Base-by-base conservation (phyloP, 306 rosid genomes). In the Cucurbita ficifolia region DNA sequence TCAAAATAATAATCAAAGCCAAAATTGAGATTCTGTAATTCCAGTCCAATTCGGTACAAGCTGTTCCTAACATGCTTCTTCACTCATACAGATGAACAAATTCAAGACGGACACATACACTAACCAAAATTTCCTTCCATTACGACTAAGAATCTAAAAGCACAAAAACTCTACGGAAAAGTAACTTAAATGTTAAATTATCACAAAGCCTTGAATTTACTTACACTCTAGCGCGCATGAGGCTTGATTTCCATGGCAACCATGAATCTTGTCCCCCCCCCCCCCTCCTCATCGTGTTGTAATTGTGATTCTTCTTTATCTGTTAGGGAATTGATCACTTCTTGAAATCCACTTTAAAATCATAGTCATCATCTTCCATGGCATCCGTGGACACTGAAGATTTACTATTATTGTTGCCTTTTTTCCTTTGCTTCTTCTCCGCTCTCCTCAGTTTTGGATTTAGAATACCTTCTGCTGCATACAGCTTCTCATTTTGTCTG, bases 401-500 rank as follows among this genome's bases (percentile, higher is more conserved):
- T 80, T 85, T 70, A 29, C 35, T 11, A 42, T 38, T 62, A 3
- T 48, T 89, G 56, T 71, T 86, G 1, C 79, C 84, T 68, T 87
- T 91, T 77, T 88, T 95, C 81, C 78, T 87, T 78, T 74, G 84
- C 83, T 91, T 95, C 87, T 89, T 95, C 83, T 88, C 96, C 76
- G 96, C 96, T 64, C 73, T 88, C 82, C 76, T 81, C 59, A 79
- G 13, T 82, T 87, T 95, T 22, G 96, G 75, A 79, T 95, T 95
- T 7, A 91, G 90, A 33, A 91, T 95, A 45, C 99, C 96, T 22
- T 88, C 96, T 0, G 82, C 90, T 29, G 86, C 78, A 68, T 95
- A 91, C 62, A 91, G 79, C 79, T 87, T 95, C 84, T 88, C 96
- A 61, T 89, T 95, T 75, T 95, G 99, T 86, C 80, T 82, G 69